phyloP scores from a whole-genome alignment of 2,329 filamentous ascomycete species.

The Elsinoe ampelina region DNA sequence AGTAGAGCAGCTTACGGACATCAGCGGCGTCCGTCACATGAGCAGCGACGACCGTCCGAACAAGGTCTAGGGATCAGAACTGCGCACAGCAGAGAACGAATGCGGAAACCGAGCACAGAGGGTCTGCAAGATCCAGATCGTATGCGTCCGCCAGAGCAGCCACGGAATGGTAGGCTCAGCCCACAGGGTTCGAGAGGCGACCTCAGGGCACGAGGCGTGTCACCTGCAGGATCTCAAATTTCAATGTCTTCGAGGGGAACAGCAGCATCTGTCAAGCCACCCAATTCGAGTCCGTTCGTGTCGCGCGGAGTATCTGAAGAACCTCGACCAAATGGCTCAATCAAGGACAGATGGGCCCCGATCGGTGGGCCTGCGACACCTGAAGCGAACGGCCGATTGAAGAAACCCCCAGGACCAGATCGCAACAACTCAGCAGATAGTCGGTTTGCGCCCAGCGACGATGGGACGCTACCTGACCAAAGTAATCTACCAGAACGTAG shows the following conservation, averaged over 20 bases:
- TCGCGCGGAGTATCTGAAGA: conserved; percentile 2
- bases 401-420: conserved; percentile 8
- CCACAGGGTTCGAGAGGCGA: conserved; percentile 7
- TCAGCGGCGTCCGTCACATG: conserved; percentile 7
- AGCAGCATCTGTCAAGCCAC: conserved; percentile 3
- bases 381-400: conserved; percentile 2
- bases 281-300: neutral
- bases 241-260: conserved; percentile 3
- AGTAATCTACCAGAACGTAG: conserved; percentile 47
- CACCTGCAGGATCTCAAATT: conserved; percentile 8
- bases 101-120: conserved; percentile 17
- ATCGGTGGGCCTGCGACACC: neutral
- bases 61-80: conserved; percentile 15
- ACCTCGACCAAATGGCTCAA: neutral
- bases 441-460: conserved; percentile 3
- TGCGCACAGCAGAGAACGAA: conserved; percentile 15
- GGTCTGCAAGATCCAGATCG: conserved; percentile 21
- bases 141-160: conserved; percentile 20
- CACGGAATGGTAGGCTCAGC: conserved; percentile 4
- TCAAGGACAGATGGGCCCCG: conserved; percentile 3
- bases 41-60: conserved; percentile 11
- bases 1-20: neutral
- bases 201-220: neutral
- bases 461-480: conserved; percentile 4
- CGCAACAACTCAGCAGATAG: conserved; percentile 9